Percentiles rank a stretch among this genome's conserved stretches.
Evolutionary conservation across 2,329 filamentous ascomycete genomes (phyloP).

Genomic region (Cytospora piceicola): DNA sequence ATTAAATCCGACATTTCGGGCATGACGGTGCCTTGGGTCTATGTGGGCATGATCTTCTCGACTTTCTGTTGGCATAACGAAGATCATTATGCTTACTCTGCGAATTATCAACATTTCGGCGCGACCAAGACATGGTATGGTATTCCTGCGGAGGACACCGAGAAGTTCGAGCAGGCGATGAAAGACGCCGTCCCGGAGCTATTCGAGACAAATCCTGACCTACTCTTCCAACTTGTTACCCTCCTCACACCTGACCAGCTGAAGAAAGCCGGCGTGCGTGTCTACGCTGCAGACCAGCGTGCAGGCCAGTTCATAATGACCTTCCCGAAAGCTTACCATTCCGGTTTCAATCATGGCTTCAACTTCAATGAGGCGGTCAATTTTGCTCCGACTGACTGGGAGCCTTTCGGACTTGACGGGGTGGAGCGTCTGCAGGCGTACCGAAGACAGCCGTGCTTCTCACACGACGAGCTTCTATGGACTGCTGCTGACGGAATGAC

Average conservation of each 20-base stretch:
- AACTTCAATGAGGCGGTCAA: conserved; percentile 99
- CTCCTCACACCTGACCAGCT: conserved; percentile 91
- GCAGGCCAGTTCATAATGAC: conserved; percentile 96
- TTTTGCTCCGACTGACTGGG: conserved; percentile 94
- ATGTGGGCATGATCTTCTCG: conserved; percentile 99
- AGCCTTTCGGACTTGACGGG: conserved; percentile 84
- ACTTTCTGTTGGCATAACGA: conserved; percentile 99
- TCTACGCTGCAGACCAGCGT: conserved; percentile 93
- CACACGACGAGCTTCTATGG: conserved; percentile 91
- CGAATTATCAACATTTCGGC: conserved; percentile 98
- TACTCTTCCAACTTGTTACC: conserved; percentile 97
- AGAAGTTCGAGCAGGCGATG: conserved; percentile 96
- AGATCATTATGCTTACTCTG: conserved; percentile 96
- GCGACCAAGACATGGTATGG: conserved; percentile 99
- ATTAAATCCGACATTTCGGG: conserved; percentile 98
- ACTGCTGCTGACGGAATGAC: conserved; percentile 83
- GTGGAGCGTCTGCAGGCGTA: conserved; percentile 87
- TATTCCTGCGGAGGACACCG: conserved; percentile 89
- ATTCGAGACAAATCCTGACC: conserved; percentile 94
- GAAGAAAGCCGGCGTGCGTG: conserved; percentile 87
- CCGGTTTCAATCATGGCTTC: conserved; percentile 97
- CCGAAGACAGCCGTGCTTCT: conserved; percentile 92
- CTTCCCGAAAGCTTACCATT: conserved; percentile 95
- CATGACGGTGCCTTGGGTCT: conserved; percentile 99
- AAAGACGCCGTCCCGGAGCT: conserved; percentile 91